These are phyloP conservation scores for Berberis thunbergii DNA, from an alignment of 164 flowering plant genomes.

Conservation along the genomic window DNA sequence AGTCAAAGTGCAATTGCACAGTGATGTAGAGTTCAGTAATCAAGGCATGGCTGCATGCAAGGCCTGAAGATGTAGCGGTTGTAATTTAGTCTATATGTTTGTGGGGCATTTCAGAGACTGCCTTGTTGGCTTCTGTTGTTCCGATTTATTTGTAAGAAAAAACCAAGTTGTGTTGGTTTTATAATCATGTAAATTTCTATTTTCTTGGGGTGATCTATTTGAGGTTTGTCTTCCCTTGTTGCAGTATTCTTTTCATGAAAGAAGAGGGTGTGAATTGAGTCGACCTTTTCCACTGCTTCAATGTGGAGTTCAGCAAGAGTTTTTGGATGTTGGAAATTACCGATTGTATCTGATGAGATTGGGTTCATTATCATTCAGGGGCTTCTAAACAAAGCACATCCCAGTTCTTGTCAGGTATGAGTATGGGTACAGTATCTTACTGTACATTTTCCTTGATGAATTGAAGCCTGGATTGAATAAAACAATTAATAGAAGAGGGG, in stretches of 20 bases:
- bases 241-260: conserved; percentile 1
- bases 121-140: conserved; percentile 20
- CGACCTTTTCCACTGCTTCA: not conserved
- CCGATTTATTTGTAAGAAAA: conserved; percentile 39
- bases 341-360: too few species aligned
- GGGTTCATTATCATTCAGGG: too few species aligned
- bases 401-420: too few species aligned
- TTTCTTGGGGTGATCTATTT: conserved; percentile 17
- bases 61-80: conserved; percentile 13
- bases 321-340: too few species aligned
- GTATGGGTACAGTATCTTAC: too few species aligned
- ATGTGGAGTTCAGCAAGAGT: not conserved
- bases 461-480: too few species aligned
- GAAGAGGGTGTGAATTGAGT: too few species aligned
- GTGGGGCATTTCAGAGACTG: conserved; percentile 22
- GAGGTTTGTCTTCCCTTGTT: conserved; percentile 20
- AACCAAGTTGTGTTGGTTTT: conserved; percentile 21
- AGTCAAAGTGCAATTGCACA: conserved; percentile 85
- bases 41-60: not conserved
- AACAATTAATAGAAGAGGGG: too few species aligned
- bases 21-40: conserved; percentile 46
- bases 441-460: too few species aligned
- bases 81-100: conserved; percentile 19
- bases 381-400: too few species aligned
- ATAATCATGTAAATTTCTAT: conserved; percentile 43